Base-by-base conservation (phyloP, 179 eudicot genomes). In the Patellifolia procumbens region DNA sequence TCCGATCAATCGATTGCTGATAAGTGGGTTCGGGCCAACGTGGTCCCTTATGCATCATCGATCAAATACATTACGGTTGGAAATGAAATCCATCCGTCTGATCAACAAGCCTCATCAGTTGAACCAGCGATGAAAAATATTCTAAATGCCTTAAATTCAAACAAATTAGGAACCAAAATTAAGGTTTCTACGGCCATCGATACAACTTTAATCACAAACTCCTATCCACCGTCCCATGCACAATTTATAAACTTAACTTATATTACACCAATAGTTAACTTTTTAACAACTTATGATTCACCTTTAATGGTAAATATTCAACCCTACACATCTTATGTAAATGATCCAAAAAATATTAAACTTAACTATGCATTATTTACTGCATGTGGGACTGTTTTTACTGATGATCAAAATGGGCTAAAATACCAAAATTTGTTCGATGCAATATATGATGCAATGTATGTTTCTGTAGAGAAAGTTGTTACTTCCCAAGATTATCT, bases 91-190 rank as follows among this genome's bases (percentile, higher is more conserved):
- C 65, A 73, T 37, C 89, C 87, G 0, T 26, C 26, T 7, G 53
- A 42, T 52, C 28, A 37, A 3, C 26, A 28, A 10, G 85, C 76
- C 39, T 55, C 26, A 6, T 84, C 56, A 13, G 82, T 91, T 5
- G 82, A 81, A 63, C 90, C 87, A 0, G 93, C 91, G 15, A 83
- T 89, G 87, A 74, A 60, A 42, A 89, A 84, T 39, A 20, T 86
- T 8, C 70, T 76, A 26, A 78, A 76, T 1, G 89, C 90, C 5
- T 29, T 89, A 0, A 70, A n/a, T 0, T 34, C 70, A 4, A 73
- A 78, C 9, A 74, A 79, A 48, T 76, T 88, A 37, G 80, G 76
- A 3, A 56, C 68, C 76, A 64, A 70, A 19, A 84, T 91, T 35
- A 90, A 83, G 79, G 82, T 82, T n/a, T 55, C 80, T 15, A 83